Base-by-base conservation (phyloP, 495 filamentous ascomycete species). In the Hypoxylon lienhwacheense region DNA sequence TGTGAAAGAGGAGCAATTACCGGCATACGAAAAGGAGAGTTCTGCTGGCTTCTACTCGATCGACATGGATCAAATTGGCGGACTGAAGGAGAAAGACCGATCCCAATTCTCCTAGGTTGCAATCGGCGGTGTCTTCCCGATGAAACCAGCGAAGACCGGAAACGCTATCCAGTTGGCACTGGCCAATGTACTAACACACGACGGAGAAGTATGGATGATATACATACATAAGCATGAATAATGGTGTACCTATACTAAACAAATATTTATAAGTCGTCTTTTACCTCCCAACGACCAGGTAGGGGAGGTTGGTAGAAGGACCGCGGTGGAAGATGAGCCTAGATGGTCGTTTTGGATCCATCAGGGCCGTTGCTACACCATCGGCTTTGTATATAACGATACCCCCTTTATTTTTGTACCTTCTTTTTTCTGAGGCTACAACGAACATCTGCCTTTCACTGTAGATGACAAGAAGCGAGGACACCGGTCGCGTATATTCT, bases 21-120 rank as follows among this genome's bases (percentile, higher is more conserved):
- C 93, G 10, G 88, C 92, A 7, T 97, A 97, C 65, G 83, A 93
- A 69, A 83, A 88, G 64, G 84, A 81, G 50, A 80, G 81, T 61
- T 77, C 79, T 12, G 83, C 85, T 34, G 82, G 89, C 47, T 96
- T 96, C 73, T 86, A 93, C 61, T 91, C 90, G 7, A 77, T 98
- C 54, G 93, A 98, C 65, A 83, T 98, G 51, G 91, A 97, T 41
- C 87, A 88, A 49, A 93, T 98, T 66, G 93, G 93, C 47, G 93
- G 95, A 24, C 72, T 97, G 47, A 95, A 90, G 71, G 95, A 97
- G 80, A 95, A 91, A 76, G 81, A 84, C 56, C 55, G 56, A 41
- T 56, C 61, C 31, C 53, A 56, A 67, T 77, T 70, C 65, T 62
- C 54, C 37, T 76, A 64, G 64, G 29, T 41, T 28, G 36, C 22